These are phyloP conservation scores for Euphorbia schlechtendalii DNA, from an alignment of 441 rosid species.

Conservation along the genomic window DNA sequence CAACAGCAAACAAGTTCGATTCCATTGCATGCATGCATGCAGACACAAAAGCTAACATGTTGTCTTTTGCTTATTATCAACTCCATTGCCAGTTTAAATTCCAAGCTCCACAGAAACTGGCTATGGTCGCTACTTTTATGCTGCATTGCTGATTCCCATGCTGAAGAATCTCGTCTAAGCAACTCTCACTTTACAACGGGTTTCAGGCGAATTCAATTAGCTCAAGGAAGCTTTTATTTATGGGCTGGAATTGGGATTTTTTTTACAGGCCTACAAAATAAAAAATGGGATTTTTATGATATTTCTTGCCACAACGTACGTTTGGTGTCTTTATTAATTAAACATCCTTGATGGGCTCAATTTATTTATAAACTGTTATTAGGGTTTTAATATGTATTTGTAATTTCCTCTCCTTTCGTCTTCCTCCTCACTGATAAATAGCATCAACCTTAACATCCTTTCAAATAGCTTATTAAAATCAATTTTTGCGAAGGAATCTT, in stretches of 20 bases:
- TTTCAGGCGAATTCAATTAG: not conserved
- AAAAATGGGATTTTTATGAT: not conserved
- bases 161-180: too few relatives aligned
- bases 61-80: too few relatives aligned
- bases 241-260: not conserved
- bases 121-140: not conserved
- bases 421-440: not conserved
- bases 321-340: not conserved
- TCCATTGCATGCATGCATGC: too few relatives aligned
- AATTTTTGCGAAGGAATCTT: not conserved
- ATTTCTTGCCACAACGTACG: not conserved
- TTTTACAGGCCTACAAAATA: not conserved
- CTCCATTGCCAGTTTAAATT: too few relatives aligned
- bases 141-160: not conserved
- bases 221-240: not conserved
- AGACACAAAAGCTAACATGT: too few relatives aligned
- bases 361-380: not conserved
- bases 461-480: not conserved
- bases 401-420: not conserved
- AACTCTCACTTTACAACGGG: too few relatives aligned
- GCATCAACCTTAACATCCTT: not conserved
- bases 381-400: not conserved
- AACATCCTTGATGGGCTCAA: not conserved
- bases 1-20: too few relatives aligned
- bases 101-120: not conserved